Evolutionary conservation across 2,329 filamentous ascomycete species (phyloP), one percentile per base, ranked within the genome.

Genomic region (Bipolaris victoriae): DNA sequence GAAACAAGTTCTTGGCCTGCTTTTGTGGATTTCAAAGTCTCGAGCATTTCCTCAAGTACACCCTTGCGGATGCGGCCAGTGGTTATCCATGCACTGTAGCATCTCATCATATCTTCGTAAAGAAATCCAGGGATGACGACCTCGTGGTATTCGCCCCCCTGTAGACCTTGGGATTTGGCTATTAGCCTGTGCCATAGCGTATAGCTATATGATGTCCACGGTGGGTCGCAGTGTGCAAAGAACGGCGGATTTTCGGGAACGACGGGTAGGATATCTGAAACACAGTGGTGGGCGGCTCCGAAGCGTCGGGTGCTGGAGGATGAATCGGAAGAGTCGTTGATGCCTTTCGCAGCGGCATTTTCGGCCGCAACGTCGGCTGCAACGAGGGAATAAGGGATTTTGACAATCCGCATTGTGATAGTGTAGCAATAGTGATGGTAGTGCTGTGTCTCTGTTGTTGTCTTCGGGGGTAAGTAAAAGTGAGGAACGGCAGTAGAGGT

Each of bases 181-280:
- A 82, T 78, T 3, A 81, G 58, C 0, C 74, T 67, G 1, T 79
- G 72, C 80, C 79, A 82, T 56, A 69, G n/a, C 24, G 67, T 61
- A 61, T 79, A 81, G n/a, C 65, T 70, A 52, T 76, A 79, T 0
- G 80, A 74, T 2, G 48, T 53, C 62, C 63, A 69, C 7, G 62
- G 59, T 2, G 62, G 66, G 5, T 29, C 7, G 13, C 40, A 18
- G 45, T 68, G 66, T 5, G n/a, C 56, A 58, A 65, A 65, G 26
- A 10, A 5, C 7, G 45, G 6, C 0, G 18, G 1, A 3, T 55
- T 49, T 10, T 58, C 48, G 15, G 62, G 56, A 13, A 64, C 46
- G n/a, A 54, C 11, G 11, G 47, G 47, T 2, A 39, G 3, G 18
- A 66, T 65, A 1, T 66, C 59, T 1, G 20, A 31, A 11, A 43